Conservation (phyloP, 805 yeast species). For the Hanseniaspora occidentalis region DNA sequence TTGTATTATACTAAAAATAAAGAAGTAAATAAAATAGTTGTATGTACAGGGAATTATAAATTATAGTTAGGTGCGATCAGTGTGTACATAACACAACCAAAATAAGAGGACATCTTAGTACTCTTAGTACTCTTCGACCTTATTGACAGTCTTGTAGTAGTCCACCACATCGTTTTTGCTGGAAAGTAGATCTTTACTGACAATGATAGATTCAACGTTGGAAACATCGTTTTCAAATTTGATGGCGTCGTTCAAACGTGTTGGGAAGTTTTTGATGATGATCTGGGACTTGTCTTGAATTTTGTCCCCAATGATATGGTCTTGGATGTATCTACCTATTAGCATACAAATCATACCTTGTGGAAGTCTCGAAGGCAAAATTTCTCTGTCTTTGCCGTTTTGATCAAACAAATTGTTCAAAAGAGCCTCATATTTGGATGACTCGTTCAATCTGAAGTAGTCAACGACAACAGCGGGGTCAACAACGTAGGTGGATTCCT, state of each 20-base stretch:
- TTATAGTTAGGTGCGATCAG: no score
- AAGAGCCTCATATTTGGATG: constrained; percentile 38
- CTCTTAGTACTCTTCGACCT: constrained; percentile 22
- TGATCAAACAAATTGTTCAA: constrained; percentile 30
- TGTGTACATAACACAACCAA: no score
- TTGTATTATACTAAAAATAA: no score
- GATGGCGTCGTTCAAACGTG: constrained; percentile 49
- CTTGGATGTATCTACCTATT: constrained; percentile 20
- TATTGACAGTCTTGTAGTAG: constrained; percentile 57
- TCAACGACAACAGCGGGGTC: constrained; percentile 40
- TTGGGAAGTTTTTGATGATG: constrained; percentile 47
- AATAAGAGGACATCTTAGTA: no score
- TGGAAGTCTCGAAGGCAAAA: constrained; percentile 20
- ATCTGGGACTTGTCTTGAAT: constrained; percentile 31
- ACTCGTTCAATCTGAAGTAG: constrained; percentile 30
- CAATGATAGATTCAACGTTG: constrained; percentile 26
- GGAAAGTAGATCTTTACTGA: constrained; percentile 14
- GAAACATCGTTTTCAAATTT: constrained; percentile 63
- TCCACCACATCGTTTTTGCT: constrained; percentile 34
- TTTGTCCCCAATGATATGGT: constrained; percentile 6
- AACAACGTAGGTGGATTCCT: constrained; percentile 27
- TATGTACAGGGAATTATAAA: no score
- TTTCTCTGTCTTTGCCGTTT: constrained; percentile 17
- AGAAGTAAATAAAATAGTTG: no score
- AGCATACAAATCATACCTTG: constrained; percentile 25